Evolutionary conservation across 1,284 basidiomycete genomes (phyloP), one percentile per base, ranked within the genome.

Genomic region (Ustilago cynodontis): DNA sequence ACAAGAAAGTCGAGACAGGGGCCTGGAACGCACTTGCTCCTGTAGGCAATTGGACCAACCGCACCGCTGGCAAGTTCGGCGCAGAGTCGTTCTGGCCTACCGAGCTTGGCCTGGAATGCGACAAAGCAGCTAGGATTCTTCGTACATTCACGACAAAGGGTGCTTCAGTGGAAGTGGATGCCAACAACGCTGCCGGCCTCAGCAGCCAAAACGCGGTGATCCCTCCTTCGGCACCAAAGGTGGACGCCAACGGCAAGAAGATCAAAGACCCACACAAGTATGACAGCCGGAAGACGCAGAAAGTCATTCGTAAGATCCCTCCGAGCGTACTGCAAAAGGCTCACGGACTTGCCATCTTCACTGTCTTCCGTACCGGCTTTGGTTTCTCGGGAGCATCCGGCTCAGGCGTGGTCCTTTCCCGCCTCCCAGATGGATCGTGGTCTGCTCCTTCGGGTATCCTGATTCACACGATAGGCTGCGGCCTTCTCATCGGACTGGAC

Each of bases 401-500:
- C 1, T 83, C 80, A 2, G 86, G 86, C 10, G 77, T 86, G 0
- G 83, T 86, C 6, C 22, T 86, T 7, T 78, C 82, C 14, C 68
- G 81, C 26, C 71, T 85, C 6, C 77, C 75, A 0, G 84, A 86
- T 26, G 85, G 86, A 0, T 60, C 64, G 20, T 86, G 86, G 86
- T 78, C 81, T 5, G 53, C 80, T 0, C 86, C 86, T 3, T 82
- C 81, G 1, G 85, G 82, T 20, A 64, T 86, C 9, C 56, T 86
- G 0, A 66, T 86, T 14, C 83, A 87, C 35, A 86, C 85, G 0
- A 49, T 85, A 18, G 82, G 83, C 0, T 79, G 76, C 41, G 85
- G 82, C 0, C 78, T 86, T 45, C 67, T 85, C 13, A 78, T 83
- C 35, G 86, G 86, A 0, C 76, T 83, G 14, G 86, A 87, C 50